These are phyloP conservation scores for Quercus lobata DNA, from an alignment of 331 rosid species.

Conservation along the genomic window DNA sequence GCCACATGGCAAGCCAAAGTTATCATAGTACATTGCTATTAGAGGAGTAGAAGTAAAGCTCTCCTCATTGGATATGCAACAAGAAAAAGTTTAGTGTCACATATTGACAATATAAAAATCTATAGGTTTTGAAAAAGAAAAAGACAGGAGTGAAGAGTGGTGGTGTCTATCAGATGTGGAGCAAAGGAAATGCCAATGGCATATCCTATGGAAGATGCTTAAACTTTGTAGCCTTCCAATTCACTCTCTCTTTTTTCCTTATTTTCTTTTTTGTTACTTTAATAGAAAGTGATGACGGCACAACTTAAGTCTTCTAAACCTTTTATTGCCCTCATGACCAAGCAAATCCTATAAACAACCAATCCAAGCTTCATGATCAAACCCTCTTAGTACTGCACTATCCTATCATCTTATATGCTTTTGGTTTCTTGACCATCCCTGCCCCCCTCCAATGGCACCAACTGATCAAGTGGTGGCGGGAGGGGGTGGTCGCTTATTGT, in stretches of 20 bases:
- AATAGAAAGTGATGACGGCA: slow-evolving; percentile 44
- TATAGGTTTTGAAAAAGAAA: slow-evolving; percentile 19
- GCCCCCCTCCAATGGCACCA: slow-evolving; percentile 20
- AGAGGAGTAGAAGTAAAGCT: not conserved
- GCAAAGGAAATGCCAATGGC: slow-evolving; percentile 44
- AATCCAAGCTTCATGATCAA: slow-evolving; percentile 35
- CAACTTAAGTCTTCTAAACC: slow-evolving; percentile 61
- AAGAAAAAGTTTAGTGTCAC: not conserved
- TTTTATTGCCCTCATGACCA: slow-evolving; percentile 58
- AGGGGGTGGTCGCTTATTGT: slow-evolving; percentile 29
- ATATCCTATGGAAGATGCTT: slow-evolving; percentile 91
- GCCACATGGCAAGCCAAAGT: slow-evolving; percentile 6
- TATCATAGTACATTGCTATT: slow-evolving; percentile 14
- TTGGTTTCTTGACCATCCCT: slow-evolving; percentile 23
- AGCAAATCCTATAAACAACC: slow-evolving; percentile 48
- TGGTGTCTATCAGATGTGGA: slow-evolving; percentile 38
- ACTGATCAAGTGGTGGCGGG: not conserved
- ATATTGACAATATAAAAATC: slow-evolving; percentile 1
- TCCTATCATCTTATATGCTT: slow-evolving; percentile 24
- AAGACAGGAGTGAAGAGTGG: slow-evolving; percentile 12
- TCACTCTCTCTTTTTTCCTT: slow-evolving; percentile 25
- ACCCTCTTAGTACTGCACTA: slow-evolving; percentile 42
- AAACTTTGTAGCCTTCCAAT: slow-evolving; percentile 36
- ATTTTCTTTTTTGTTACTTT: slow-evolving; percentile 21
- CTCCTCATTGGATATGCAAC: not conserved